Base-by-base conservation (phyloP, 768 basidiomycete genomes). In the Lentinus tigrinus region DNA sequence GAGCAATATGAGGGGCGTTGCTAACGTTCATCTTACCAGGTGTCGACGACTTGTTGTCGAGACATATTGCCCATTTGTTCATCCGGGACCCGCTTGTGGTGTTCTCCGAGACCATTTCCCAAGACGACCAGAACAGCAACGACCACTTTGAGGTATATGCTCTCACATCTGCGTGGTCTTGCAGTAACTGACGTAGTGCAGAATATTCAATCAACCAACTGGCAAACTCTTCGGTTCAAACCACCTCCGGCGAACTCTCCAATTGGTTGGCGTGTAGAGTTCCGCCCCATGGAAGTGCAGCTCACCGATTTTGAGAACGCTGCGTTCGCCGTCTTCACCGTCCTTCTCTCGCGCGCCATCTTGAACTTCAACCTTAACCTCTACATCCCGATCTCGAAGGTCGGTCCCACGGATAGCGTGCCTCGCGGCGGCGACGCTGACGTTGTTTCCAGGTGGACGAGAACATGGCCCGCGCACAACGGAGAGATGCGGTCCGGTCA, bases 131-230 rank as follows among this genome's bases (percentile, higher is more conserved):
- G 44, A 76, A 77, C 8, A 96, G 93, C 58, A 92, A 83, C 59
- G 97, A 98, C 70, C 97, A 99, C 70, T 98, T 98, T 62, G 97
- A 99, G 81, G 93, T 59, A 19, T 36, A 28, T 39, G 3, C 31
- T 52, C 8, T 56, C 2, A 14, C 21, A n/a, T 38, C 13, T 37
- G 37, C 9, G 34, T 16, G 28, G 11, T 11, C 46, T 46, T n/a
- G 47, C 17, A 5, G 17, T 9, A 40, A 36, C 37, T 52, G 50
- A 42, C 27, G 9, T 3, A 42, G 39, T 49, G 5, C 71, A 96
- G 91, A 98, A 98, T 68, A 88, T 99, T 24, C 97, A 99, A 83
- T 98, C 97, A 2, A 99, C 97, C 4, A 99, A 99, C 68, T 99
- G 97, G 97, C 97, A 99, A 75, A 98, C 97, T 0, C 79, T 99